Conservation (phyloP, 306 rosid species). For the Cucurbita pepo region DNA sequence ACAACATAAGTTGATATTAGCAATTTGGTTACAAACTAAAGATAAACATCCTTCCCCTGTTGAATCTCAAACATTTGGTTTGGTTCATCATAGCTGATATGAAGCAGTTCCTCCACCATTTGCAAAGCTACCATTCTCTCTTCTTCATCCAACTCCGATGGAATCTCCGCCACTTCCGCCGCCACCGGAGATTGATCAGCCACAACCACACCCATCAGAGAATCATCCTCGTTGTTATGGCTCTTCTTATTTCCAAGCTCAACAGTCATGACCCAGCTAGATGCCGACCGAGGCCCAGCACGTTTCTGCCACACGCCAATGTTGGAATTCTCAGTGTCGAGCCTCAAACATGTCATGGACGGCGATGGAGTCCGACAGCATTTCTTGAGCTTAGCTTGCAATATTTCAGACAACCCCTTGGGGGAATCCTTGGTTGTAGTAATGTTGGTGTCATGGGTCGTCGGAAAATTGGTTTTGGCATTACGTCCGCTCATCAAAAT, state of each 20-base stretch:
- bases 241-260: slow-evolving; percentile 23
- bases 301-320: slow-evolving; percentile 69
- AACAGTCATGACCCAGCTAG: slow-evolving; percentile 53
- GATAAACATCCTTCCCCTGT: slow-evolving; percentile 2
- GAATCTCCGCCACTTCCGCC: slow-evolving; percentile 5
- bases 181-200: not conserved
- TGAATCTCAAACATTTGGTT: slow-evolving; percentile 12
- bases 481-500: slow-evolving; percentile 18
- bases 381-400: slow-evolving; percentile 49
- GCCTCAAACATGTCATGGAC: slow-evolving; percentile 59
- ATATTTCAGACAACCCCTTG: slow-evolving; percentile 32
- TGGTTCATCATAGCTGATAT: slow-evolving; percentile 20
- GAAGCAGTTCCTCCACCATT: slow-evolving; percentile 62
- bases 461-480: slow-evolving; percentile 18
- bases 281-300: slow-evolving; percentile 37
- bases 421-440: slow-evolving; percentile 7
- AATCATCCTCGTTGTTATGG: not conserved
- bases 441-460: slow-evolving; percentile 5
- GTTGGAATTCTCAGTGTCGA: slow-evolving; percentile 48
- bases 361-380: slow-evolving; percentile 44
- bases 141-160: slow-evolving; percentile 32
- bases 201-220: not conserved
- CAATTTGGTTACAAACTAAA: not conserved
- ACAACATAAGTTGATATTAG: not conserved
- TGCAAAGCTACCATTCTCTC: slow-evolving; percentile 42